Base-by-base conservation (phyloP, 371 early-diverging fungal genomes). In the Mucor racemosus region DNA sequence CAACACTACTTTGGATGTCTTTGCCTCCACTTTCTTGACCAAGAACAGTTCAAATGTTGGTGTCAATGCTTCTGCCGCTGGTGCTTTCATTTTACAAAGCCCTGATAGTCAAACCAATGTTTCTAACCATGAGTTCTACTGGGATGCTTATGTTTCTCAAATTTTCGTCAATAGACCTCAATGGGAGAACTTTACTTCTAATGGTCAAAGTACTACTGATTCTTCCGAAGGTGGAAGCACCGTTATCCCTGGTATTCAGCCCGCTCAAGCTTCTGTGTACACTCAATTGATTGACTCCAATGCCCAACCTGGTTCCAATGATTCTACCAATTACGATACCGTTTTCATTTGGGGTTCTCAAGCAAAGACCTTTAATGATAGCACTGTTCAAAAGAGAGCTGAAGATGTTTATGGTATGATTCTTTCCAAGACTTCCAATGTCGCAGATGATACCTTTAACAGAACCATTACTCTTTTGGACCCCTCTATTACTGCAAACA, bases 141-240 rank as follows among this genome's bases (percentile, higher is more conserved):
- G 73, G 73, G 38, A 57, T 8, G 68, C 65, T 7, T 72, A 65
- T 35, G 55, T 26, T 13, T 72, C 73, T 33, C 68, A 68, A 62
- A 39, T 72, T 26, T 72, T 65, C 62, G 73, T 72, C 8, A 72
- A 72, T 46, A 38, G 58, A n/a, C 60, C 7, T 48, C 56, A 57
- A 42, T 72, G 73, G 73, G 50, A 62, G 6, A 62, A 72, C 40
- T 65, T 72, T 14, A 72, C 73, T 13, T 56, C 55, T 36, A 46
- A 46, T 13, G 68, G 62, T 7, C 21, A 39, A 17, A 65, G 41
- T 41, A 46, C 33, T 33, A 26, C 31, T 8, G 60, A 60, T 9
- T 6, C 54, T n/a, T 21, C 67, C 26, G 46, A 67, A n/a, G 41
- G 40, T 39, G 68, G 68, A 21, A 68, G 68, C 35, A n/a, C 26